Evolutionary conservation across 2,329 filamentous ascomycete species (phyloP).

Genomic region (Sordariomycetes sp.): DNA sequence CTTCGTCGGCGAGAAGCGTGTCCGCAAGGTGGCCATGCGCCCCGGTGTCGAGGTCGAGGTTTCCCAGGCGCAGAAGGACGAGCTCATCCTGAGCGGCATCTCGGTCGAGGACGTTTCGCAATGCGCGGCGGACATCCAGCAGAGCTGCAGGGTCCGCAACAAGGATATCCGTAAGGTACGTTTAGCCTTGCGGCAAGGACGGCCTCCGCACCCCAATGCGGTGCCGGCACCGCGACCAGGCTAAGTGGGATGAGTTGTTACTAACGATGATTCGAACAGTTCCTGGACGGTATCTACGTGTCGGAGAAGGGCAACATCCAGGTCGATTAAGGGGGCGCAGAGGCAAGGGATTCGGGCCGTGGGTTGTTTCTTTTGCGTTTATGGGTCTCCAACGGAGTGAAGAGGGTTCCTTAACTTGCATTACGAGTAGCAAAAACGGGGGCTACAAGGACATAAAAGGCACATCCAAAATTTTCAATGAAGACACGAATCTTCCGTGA

Average conservation of each 20-base stretch:
- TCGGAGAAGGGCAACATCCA: slow-evolving; percentile 95
- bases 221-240: neutral
- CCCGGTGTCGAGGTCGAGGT: slow-evolving; percentile 80
- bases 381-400: slow-evolving; percentile 41
- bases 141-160: slow-evolving; percentile 98
- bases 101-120: slow-evolving; percentile 95
- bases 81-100: slow-evolving; percentile 88
- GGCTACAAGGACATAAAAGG: slow-evolving; percentile 17
- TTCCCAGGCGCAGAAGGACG: slow-evolving; percentile 92
- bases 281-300: slow-evolving; percentile 99
- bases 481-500: slow-evolving; percentile 2
- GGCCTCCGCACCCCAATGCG: neutral
- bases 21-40: slow-evolving; percentile 82
- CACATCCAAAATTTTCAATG: neutral
- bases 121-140: slow-evolving; percentile 97
- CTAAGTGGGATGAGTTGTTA: neutral
- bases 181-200: neutral
- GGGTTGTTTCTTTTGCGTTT: slow-evolving; percentile 39
- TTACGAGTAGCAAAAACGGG: slow-evolving; percentile 37
- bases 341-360: slow-evolving; percentile 18
- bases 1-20: slow-evolving; percentile 99
- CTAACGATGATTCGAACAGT: slow-evolving; percentile 34
- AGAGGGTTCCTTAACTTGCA: slow-evolving; percentile 46
- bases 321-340: slow-evolving; percentile 44
- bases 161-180: slow-evolving; percentile 99